These are phyloP conservation scores for Nidula niveotomentosa DNA, from an alignment of 1,284 basidiomycete species.

Conservation along the genomic window DNA sequence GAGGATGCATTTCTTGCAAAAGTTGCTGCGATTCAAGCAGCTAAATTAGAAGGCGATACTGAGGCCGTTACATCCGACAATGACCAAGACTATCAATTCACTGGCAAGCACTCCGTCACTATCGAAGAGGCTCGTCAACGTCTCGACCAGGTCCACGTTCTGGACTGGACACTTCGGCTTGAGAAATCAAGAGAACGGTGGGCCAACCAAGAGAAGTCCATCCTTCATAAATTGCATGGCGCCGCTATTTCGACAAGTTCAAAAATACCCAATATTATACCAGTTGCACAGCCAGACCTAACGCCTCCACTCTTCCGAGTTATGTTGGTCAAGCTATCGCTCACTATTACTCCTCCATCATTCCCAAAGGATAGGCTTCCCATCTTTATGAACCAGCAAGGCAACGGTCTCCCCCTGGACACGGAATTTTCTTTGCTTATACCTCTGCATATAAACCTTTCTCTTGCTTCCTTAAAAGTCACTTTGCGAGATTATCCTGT, in stretches of 20 bases:
- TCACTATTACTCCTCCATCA: constrained; percentile 64
- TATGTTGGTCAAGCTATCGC: constrained; percentile 56
- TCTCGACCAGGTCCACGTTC: constrained; percentile 74
- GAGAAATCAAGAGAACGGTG: constrained; percentile 35
- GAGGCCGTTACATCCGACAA: constrained; percentile 17
- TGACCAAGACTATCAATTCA: constrained; percentile 56
- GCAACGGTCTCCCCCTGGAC: constrained; percentile 68
- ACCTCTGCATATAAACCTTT: constrained; percentile 80
- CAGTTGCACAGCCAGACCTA: constrained; percentile 34
- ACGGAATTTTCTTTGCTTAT: constrained; percentile 81
- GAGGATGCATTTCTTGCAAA: constrained; percentile 86
- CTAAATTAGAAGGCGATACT: constrained; percentile 34
- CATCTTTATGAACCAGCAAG: constrained; percentile 74
- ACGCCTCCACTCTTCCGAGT: constrained; percentile 74
- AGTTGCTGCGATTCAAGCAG: constrained; percentile 55
- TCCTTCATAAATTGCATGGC: constrained; percentile 29
- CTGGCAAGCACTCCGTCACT: constrained; percentile 62
- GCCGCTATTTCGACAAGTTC: constrained; percentile 14
- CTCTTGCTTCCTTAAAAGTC: constrained; percentile 61
- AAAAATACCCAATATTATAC: constrained; percentile 35
- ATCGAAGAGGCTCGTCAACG: constrained; percentile 75
- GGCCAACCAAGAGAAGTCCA: constrained; percentile 27
- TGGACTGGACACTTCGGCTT: constrained; percentile 73
- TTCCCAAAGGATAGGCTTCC: constrained; percentile 60
- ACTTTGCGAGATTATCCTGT: constrained; percentile 83